Evolutionary conservation across 2,329 filamentous ascomycete genomes (phyloP), one percentile per base, ranked within the genome.

Genomic region (Phaeosphaeria sp.): DNA sequence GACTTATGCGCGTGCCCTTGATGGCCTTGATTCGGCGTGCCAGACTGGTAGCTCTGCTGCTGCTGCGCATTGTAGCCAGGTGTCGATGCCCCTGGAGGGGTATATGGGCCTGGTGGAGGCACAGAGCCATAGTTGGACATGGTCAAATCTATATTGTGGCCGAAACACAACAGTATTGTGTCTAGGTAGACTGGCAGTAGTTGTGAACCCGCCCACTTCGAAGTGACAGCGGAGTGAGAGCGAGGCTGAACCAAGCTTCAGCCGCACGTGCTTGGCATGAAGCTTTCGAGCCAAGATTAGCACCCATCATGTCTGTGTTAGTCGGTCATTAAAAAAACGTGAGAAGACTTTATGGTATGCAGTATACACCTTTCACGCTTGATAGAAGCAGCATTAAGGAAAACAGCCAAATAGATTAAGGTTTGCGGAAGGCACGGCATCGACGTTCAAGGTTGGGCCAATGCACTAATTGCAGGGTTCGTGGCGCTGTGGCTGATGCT

Each of bases 51-150:
- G 23, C 55, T 57, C 52, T 68, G 62, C 23, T 67, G 64, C 30
- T 66, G 65, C 39, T 68, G 68, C 22, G 54, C 56, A 53, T 59
- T 64, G 52, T 60, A 49, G 58, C 63, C 41, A 62, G 63, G 30
- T 7, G 57, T 25, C 20, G 59, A 62, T 23, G 62, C 49, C 11
- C 53, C 50, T 27, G 72, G 69, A 6, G 72, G 67, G 15, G 65
- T 59, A 55, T 75, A 75, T 1, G 65, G 48, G 49, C 71, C 71
- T 20, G 70, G 66, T 1, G 71, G 66, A 39, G 71, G 68, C 48
- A 67, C 67, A 7, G 58, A 66, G n/a, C 69, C 66, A 50, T 68
- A 74, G 49, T 77, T 72, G 41, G 72, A 73, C 74, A 77, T 77
- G 27, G 21, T 49, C 18, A 20, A 0, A 20, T 15, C 30, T 36